Base-by-base conservation (phyloP, 2,329 filamentous ascomycete genomes). In the Penicillium capsulatum region DNA sequence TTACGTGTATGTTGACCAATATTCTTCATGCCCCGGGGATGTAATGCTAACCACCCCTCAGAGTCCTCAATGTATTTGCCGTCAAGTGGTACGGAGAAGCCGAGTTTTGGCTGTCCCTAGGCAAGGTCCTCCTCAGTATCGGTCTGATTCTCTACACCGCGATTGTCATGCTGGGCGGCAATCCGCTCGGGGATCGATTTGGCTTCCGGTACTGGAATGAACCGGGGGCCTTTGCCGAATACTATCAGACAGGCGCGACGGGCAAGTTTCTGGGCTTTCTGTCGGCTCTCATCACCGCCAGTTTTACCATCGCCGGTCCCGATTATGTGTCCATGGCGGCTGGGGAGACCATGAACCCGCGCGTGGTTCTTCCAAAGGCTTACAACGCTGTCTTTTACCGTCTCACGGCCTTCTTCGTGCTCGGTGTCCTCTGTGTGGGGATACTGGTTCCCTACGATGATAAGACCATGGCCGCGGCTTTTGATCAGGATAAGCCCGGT, bases 161-260 rank as follows among this genome's bases (percentile, higher is more conserved):
- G 52, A 71, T 92, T 44, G 80, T 82, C 42, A 89, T 90, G 81
- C 69, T 91, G 0, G 86, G 86, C 6, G 86, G 83, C 2, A 90
- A 90, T 53, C 86, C 86, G 0, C 60, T 77, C 1, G 70, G 77
- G 35, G 81, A 87, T 51, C 69, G 73, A 0, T 84, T 85, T 47
- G 84, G 84, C 0, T 89, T 89, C 57, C 74, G 80, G 11, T 77
- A 80, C 54, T 84, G 80, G 68, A 63, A 55, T 4, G 45, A 68
- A 14, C 83, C 84, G 0, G 60, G 84, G 1, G 71, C 83, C 0
- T 87, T 89, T 55, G 75, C 76, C 4, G 73, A 80, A 45, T 72
- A 83, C 29, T 79, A 83, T 50, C 74, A 71, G 7, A 69, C 69
- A 0, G 85, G 84, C 0, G 54, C 68, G 2, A 71, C 85, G 0